Evolutionary conservation across 2,329 filamentous ascomycete species (phyloP).

Genomic region (Exophiala aquamarina): DNA sequence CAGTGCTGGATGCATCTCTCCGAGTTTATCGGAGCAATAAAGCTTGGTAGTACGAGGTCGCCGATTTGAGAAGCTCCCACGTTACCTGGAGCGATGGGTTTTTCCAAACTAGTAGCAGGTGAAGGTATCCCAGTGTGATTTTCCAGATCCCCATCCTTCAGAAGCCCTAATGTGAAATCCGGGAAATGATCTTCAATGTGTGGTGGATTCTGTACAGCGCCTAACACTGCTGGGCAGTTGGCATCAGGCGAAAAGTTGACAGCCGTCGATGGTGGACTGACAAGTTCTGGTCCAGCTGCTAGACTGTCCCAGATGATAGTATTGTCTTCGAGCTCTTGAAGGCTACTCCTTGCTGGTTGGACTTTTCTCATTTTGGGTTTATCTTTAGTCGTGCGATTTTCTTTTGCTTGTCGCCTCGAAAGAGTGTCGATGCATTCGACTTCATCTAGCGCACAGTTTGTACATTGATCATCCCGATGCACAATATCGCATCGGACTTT

Average conservation of each 20-base stretch:
- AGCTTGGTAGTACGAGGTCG: slow-evolving; percentile 38
- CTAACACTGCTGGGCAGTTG: not conserved
- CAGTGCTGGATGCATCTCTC: slow-evolving; percentile 81
- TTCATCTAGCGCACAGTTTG: slow-evolving; percentile 13
- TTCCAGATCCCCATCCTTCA: not conserved
- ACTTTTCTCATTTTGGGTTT: not conserved
- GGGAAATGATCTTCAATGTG: slow-evolving; percentile 12
- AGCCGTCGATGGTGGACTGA: not conserved
- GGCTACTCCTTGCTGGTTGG: not conserved
- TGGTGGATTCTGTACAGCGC: not conserved
- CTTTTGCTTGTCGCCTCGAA: not conserved
- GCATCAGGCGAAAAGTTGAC: not conserved
- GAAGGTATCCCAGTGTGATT: not conserved
- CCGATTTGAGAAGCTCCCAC: not conserved
- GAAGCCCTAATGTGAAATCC: slow-evolving; percentile 6
- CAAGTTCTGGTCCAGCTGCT: not conserved
- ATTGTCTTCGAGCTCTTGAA: not conserved
- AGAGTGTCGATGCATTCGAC: slow-evolving; percentile 6
- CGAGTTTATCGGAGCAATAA: slow-evolving; percentile 74
- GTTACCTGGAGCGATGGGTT: not conserved
- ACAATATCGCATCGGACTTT: slow-evolving; percentile 16
- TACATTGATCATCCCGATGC: slow-evolving; percentile 2
- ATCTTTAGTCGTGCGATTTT: not conserved
- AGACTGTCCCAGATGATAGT: not conserved
- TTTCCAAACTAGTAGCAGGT: not conserved